These are phyloP conservation scores for Jackrogersella minutella DNA, from an alignment of 495 filamentous ascomycete genomes.

Conservation along the genomic window DNA sequence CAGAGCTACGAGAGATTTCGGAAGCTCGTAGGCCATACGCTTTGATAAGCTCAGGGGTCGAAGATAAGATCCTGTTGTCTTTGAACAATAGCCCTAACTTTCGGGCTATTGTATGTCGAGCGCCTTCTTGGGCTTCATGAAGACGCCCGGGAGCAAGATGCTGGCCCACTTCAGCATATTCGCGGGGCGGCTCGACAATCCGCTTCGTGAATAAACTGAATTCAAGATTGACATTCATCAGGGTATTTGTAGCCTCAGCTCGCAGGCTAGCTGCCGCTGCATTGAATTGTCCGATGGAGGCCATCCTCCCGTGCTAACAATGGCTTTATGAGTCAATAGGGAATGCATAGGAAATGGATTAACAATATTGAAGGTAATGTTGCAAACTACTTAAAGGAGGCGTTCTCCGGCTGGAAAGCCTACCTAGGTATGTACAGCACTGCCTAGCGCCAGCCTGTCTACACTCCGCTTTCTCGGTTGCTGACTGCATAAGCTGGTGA, in stretches of 20 bases:
- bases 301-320: neutral
- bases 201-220: neutral
- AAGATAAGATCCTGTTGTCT: constrained; percentile 24
- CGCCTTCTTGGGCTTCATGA: neutral
- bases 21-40: constrained; percentile 52
- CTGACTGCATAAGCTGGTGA: neutral
- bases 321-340: neutral
- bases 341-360: too few relatives aligned
- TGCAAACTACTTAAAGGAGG: too few relatives aligned
- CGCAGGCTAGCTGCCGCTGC: neutral
- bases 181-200: neutral
- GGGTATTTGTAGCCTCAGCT: neutral
- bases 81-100: constrained; percentile 47
- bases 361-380: neutral
- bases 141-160: neutral
- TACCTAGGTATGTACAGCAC: neutral
- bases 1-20: constrained; percentile 40
- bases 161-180: neutral
- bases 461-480: neutral
- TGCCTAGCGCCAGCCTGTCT: neutral
- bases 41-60: constrained; percentile 45
- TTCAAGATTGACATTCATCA: neutral
- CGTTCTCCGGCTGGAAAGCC: neutral
- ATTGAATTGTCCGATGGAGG: neutral
- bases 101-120: constrained; percentile 42